Conservation (phyloP, 768 basidiomycete species). For the Kwoniella sp. region DNA sequence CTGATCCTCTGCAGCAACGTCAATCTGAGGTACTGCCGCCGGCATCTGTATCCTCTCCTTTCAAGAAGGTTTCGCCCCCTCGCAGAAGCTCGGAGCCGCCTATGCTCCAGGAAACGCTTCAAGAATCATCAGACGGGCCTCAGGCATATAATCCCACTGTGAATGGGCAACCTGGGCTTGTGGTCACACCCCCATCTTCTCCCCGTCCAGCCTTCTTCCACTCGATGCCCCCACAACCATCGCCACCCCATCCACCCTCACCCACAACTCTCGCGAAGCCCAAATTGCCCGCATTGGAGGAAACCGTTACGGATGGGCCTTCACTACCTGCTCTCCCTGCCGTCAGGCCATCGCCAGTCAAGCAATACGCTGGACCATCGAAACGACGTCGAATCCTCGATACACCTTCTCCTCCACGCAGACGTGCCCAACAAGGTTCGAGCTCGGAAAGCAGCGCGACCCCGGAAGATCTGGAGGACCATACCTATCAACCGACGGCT, state of each 20-base stretch:
- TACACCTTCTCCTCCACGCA: background rate
- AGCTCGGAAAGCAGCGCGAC: conserved; percentile 3
- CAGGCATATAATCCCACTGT: too few relatives aligned
- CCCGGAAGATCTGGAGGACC: conserved; percentile 9
- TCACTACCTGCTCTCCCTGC: background rate
- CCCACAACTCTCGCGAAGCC: too few relatives aligned
- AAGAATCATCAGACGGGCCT: background rate
- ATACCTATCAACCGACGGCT: conserved; percentile 5
- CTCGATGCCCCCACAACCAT: background rate
- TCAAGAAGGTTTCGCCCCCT: conserved; percentile 1
- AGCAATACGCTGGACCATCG: background rate
- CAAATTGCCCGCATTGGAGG: background rate
- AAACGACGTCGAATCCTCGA: background rate
- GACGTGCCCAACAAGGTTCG: background rate
- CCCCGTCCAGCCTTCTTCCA: background rate
- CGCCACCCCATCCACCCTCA: background rate
- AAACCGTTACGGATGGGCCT: background rate
- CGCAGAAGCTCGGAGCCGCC: conserved; percentile 16
- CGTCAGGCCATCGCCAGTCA: background rate
- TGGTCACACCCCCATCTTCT: background rate
- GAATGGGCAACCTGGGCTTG: too few relatives aligned
- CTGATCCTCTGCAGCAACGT: background rate
- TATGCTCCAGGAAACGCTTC: conserved; percentile 5
- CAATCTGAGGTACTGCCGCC: conserved; percentile 5
- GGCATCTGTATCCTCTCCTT: background rate